A percentile compares a stretch with the other conserved stretches of the same genome.
Conservation (phyloP, 106 monocot species). For the Amphibolis antarctica region DNA sequence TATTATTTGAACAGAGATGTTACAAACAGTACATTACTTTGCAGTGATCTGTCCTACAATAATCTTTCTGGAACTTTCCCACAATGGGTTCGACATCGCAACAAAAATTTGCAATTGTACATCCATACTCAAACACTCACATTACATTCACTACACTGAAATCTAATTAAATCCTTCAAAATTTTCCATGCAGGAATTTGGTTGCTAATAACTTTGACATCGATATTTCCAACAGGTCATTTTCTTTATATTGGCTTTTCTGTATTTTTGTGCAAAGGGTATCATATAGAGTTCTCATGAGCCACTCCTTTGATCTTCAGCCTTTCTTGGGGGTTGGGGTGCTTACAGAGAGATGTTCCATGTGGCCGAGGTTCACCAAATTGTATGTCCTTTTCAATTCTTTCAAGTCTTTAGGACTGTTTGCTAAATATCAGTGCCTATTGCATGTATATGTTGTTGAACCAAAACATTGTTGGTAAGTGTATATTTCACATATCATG, state of each 20-base stretch:
- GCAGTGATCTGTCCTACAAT: slow-evolving; percentile 92
- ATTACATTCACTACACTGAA: background rate
- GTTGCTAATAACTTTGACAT: slow-evolving; percentile 70
- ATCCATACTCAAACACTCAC: background rate
- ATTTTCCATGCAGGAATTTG: slow-evolving; percentile 46
- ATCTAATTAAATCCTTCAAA: background rate
- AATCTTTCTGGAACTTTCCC: slow-evolving; percentile 71
- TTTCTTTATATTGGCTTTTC: background rate
- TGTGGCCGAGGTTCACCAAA: slow-evolving; percentile 47
- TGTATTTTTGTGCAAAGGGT: too few species aligned
- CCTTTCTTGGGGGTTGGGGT: slow-evolving; percentile 49
- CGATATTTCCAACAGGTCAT: slow-evolving; percentile 51
- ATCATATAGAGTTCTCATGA: too few species aligned
- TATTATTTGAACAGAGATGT: background rate
- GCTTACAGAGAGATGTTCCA: slow-evolving; percentile 57
- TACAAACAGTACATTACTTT: background rate
- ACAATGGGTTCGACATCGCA: slow-evolving; percentile 56
- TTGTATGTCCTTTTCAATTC: slow-evolving; percentile 29
- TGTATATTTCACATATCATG: background rate
- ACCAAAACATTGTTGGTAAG: background rate
- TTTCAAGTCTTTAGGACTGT: background rate
- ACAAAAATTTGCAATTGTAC: slow-evolving; percentile 52
- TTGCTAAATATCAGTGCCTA: background rate
- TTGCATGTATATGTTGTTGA: background rate
- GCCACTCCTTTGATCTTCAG: background rate